A percentile compares a stretch with the other conserved stretches of the same genome.
Conservation (phyloP, 257 asterid species). For the Solanum habrochaites region DNA sequence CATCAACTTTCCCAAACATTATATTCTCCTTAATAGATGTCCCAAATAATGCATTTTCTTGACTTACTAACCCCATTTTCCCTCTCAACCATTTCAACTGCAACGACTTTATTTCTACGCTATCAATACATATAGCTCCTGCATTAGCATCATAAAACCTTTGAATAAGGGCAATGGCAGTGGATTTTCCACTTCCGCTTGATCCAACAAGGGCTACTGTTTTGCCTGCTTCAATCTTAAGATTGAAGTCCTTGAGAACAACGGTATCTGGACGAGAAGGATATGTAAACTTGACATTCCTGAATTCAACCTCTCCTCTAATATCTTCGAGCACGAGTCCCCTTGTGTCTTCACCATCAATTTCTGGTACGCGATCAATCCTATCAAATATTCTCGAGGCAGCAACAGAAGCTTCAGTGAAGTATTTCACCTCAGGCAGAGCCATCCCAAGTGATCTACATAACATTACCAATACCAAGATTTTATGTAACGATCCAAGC, state of each 20-base stretch:
- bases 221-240: conserved; percentile 60
- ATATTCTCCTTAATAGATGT: conserved; percentile 64
- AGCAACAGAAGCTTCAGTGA: conserved; percentile 77
- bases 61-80: conserved; percentile 84
- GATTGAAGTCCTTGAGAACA: conserved; percentile 54
- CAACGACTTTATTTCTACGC: conserved; percentile 40
- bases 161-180: conserved; percentile 58
- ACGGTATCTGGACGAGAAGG: conserved; percentile 57
- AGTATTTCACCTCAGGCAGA: conserved; percentile 67
- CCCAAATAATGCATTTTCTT: conserved; percentile 81
- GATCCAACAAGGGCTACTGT: conserved; percentile 84
- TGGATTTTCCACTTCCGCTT: conserved; percentile 89
- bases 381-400: conserved; percentile 57
- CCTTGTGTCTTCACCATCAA: conserved; percentile 35
- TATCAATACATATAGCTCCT: conserved; percentile 57
- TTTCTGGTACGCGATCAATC: conserved; percentile 57
- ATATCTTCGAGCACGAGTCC: conserved; percentile 36
- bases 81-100: conserved; percentile 71
- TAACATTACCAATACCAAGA: background rate
- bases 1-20: conserved; percentile 63
- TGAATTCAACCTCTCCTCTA: conserved; percentile 54
- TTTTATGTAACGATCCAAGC: background rate
- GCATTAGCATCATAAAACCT: conserved; percentile 54
- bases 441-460: conserved; percentile 80
- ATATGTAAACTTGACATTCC: conserved; percentile 42